Base-by-base conservation (phyloP, 2,329 filamentous ascomycete genomes). In the Ophiostoma populinum region DNA sequence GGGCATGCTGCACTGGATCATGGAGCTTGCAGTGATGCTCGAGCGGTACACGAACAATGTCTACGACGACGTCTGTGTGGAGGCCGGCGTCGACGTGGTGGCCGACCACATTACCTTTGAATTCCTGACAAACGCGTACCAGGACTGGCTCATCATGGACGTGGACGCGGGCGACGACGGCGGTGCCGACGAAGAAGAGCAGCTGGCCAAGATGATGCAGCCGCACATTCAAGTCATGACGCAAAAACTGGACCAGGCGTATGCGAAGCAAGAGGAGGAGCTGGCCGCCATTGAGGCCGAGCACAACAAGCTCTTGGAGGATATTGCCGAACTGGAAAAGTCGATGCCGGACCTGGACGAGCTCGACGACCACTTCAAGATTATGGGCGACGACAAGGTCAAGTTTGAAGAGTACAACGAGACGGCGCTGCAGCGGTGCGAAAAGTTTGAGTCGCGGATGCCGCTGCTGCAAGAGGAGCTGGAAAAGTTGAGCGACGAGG, bases 371-470 rank as follows among this genome's bases (percentile, higher is more conserved):
- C 74, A 87, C 49, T 92, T 87, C 62, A 81, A 83, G 49, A 87
- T 94, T 37, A 73, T 98, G 57, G 85, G 93, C 51, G 85, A 92
- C 47, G 92, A 98, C 56, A 86, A 80, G 49, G 68, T 77, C 49
- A 95, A 98, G 51, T 98, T 95, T 46, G 86, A 94, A 50, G 78
- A 83, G 49, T 98, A 94, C 63, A 94, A 94, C 51, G 71, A 75
- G 26, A 71, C 78, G 21, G 83, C 92, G 45, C 68, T 81, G 48
- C 75, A 78, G 41, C 82, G 87, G 49, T 80, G 86, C 0, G 80
- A 92, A 43, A 94, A 92, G 55, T 90, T 92, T 56, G 77, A 86
- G 42, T 70, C 67, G 43, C 73, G 83, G 11, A 81, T 81, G 44
- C 70, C 79, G 31, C 73, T 92, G 16, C 59, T 95, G n/a, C 78